A percentile compares a stretch with the other conserved stretches of the same genome.
Evolutionary conservation across 2,329 filamentous ascomycete species (phyloP).

Genomic region (Botryosphaeria dothidea): DNA sequence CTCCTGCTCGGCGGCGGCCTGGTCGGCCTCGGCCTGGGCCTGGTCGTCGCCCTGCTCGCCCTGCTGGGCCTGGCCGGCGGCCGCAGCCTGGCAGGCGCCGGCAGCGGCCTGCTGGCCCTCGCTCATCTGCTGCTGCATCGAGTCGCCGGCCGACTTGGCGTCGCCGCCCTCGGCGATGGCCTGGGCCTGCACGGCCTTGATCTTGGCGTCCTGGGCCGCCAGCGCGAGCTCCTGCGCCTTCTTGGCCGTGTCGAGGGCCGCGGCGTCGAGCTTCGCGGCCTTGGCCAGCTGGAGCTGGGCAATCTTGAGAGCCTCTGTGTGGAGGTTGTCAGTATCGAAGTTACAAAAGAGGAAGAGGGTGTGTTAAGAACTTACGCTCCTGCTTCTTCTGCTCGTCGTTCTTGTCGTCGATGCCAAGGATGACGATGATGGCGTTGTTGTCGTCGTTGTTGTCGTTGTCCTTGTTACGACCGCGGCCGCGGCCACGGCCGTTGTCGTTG

Average conservation of each 20-base stretch:
- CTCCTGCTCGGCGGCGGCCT: neutral
- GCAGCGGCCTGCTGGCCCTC: neutral
- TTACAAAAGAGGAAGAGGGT: neutral
- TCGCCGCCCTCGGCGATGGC: neutral
- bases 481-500: neutral
- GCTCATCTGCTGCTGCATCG: neutral
- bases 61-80: neutral
- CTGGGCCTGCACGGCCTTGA: slow-evolving; percentile 6
- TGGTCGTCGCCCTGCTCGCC: neutral
- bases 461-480: neutral
- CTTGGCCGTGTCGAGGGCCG: slow-evolving; percentile 6
- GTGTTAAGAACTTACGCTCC: neutral
- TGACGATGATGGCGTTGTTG: slow-evolving; percentile 2
- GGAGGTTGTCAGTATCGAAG: neutral
- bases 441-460: neutral
- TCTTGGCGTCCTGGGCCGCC: slow-evolving; percentile 1
- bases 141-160: neutral
- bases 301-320: neutral
- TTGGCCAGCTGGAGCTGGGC: slow-evolving; percentile 8
- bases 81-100: neutral
- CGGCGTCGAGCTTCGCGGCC: slow-evolving; percentile 1
- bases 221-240: neutral
- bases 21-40: neutral
- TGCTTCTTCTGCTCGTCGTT: slow-evolving; percentile 1
- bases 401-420: neutral